These are phyloP conservation scores for Hemileccinum impolitum DNA, from an alignment of 768 basidiomycete genomes.

Conservation along the genomic window DNA sequence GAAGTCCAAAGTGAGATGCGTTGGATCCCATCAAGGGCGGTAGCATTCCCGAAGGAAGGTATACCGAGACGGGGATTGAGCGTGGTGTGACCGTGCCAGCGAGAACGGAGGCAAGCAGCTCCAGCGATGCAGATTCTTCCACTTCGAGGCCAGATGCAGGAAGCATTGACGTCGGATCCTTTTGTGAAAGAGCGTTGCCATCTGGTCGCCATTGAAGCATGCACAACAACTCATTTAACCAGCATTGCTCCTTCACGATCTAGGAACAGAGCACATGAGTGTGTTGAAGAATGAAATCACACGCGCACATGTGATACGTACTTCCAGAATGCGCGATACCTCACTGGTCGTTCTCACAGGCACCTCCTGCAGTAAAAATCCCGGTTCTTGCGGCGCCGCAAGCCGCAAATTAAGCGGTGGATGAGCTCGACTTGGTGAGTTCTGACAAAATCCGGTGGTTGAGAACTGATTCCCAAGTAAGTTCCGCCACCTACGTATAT, in stretches of 20 bases:
- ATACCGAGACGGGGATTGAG: conserved; percentile 68
- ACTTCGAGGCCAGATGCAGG: conserved; percentile 25
- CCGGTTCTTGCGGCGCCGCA: conserved; percentile 68
- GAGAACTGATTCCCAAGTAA: neutral
- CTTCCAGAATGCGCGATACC: conserved; percentile 75
- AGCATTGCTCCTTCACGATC: conserved; percentile 77
- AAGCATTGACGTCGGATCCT: neutral
- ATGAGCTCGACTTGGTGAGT: conserved; percentile 60
- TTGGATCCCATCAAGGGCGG: conserved; percentile 19
- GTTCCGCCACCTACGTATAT: conserved; percentile 50
- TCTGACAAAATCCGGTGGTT: conserved; percentile 36
- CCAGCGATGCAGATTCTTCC: conserved; percentile 40
- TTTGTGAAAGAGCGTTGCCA: neutral
- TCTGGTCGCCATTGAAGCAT: conserved; percentile 64
- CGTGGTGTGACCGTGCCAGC: conserved; percentile 42
- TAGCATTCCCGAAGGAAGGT: conserved; percentile 43
- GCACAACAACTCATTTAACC: conserved; percentile 71
- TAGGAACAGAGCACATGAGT: neutral
- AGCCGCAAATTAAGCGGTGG: conserved; percentile 69
- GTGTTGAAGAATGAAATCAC: neutral
- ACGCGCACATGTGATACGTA: conserved; percentile 30
- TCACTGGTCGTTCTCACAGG: conserved; percentile 72
- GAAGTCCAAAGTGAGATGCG: conserved; percentile 27
- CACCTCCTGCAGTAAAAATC: conserved; percentile 66
- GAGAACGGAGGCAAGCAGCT: conserved; percentile 62